Percentiles rank a stretch among this genome's conserved stretches.
phyloP scores from a whole-genome alignment of 1,284 basidiomycete genomes.

The Fistulinella cinereoalba region DNA sequence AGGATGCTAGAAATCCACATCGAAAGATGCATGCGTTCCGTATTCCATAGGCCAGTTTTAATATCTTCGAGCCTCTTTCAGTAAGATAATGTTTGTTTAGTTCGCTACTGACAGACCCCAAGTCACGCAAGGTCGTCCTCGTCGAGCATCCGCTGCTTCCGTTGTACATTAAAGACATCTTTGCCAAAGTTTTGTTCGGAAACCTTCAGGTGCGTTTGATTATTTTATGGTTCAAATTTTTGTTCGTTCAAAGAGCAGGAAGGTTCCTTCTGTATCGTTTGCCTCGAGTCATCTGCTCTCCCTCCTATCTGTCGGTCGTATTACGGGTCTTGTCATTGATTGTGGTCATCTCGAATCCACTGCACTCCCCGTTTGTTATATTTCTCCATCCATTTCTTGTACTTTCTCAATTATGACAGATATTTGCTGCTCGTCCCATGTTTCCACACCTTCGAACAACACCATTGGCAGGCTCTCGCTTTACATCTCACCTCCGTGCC shows the following conservation, averaged over 20 bases:
- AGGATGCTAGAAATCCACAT: conserved; percentile 66
- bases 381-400: background rate
- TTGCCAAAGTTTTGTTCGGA: conserved; percentile 85
- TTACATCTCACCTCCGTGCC: conserved; percentile 74
- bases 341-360: conserved; percentile 89
- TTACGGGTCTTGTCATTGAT: conserved; percentile 91
- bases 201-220: conserved; percentile 73
- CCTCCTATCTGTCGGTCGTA: conserved; percentile 80
- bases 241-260: background rate
- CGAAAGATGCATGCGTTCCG: conserved; percentile 65
- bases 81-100: conserved; percentile 40
- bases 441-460: conserved; percentile 80
- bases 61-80: background rate
- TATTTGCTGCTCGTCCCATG: conserved; percentile 83
- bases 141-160: conserved; percentile 89
- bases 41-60: conserved; percentile 83
- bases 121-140: conserved; percentile 89
- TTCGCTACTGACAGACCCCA: conserved; percentile 89
- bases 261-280: conserved; percentile 94
- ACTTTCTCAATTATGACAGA: conserved; percentile 45
- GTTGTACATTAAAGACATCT: conserved; percentile 80
- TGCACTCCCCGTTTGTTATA: conserved; percentile 71
- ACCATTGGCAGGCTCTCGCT: conserved; percentile 72
- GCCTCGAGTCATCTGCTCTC: conserved; percentile 83
- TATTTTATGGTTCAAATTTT: background rate